These are phyloP conservation scores for Lentinus tigrinus DNA, from an alignment of 768 basidiomycete genomes.

Conservation along the genomic window DNA sequence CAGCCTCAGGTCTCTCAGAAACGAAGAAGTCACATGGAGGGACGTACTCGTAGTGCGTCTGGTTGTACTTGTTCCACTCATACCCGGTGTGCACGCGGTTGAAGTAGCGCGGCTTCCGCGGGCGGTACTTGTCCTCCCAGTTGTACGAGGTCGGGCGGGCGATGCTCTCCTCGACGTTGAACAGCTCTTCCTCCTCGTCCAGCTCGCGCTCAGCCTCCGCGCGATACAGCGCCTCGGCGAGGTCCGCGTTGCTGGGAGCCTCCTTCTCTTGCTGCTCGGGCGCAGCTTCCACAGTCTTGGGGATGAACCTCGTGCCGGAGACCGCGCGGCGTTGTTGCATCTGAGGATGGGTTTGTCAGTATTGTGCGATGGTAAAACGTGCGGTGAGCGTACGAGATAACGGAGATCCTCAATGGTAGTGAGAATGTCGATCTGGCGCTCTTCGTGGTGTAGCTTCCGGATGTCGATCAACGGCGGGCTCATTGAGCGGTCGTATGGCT, in stretches of 20 bases:
- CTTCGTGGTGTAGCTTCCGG: slow-evolving; percentile 67
- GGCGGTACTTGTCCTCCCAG: slow-evolving; percentile 99
- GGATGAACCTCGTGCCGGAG: slow-evolving; percentile 84
- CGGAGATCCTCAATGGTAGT: slow-evolving; percentile 63
- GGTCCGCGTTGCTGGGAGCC: slow-evolving; percentile 61
- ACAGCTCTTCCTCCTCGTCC: slow-evolving; percentile 94
- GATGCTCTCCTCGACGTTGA: slow-evolving; percentile 91
- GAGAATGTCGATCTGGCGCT: slow-evolving; percentile 78
- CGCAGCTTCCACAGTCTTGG: slow-evolving; percentile 65
- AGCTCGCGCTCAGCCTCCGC: slow-evolving; percentile 90
- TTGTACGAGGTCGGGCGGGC: slow-evolving; percentile 83
- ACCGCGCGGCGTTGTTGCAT: slow-evolving; percentile 78
- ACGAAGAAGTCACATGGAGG: neutral
- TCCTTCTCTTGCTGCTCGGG: slow-evolving; percentile 59
- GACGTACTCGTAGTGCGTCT: slow-evolving; percentile 97
- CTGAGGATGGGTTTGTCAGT: slow-evolving; percentile 38
- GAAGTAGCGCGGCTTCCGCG: slow-evolving; percentile 96
- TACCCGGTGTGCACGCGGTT: slow-evolving; percentile 99
- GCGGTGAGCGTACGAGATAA: slow-evolving; percentile 51
- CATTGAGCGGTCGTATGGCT: slow-evolving; percentile 84
- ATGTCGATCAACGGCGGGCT: slow-evolving; percentile 78
- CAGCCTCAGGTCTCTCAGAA: neutral
- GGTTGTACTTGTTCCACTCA: slow-evolving; percentile 99
- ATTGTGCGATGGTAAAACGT: neutral
- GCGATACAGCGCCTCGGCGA: slow-evolving; percentile 87